These are phyloP conservation scores for Vigna angularis DNA, from an alignment of 306 rosid species.

Conservation along the genomic window DNA sequence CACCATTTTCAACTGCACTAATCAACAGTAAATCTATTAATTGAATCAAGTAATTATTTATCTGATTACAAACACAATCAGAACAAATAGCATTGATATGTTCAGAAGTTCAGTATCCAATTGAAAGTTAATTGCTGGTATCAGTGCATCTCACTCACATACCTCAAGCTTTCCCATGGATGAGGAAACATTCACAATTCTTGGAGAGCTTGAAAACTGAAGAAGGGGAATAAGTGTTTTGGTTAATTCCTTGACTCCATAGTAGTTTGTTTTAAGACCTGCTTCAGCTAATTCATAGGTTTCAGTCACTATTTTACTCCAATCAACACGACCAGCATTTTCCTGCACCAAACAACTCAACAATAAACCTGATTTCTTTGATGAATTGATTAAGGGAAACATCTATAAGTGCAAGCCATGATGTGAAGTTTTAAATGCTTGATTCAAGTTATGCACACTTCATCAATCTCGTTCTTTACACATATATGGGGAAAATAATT, in stretches of 20 bases:
- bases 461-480: background rate
- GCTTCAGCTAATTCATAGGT: slow-evolving; percentile 47
- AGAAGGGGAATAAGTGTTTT: slow-evolving; percentile 64
- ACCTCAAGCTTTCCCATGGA: slow-evolving; percentile 49
- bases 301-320: slow-evolving; percentile 35
- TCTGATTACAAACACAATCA: background rate
- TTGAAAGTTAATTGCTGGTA: background rate
- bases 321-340: slow-evolving; percentile 9
- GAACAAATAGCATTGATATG: background rate
- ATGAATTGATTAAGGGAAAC: background rate
- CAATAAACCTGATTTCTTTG: background rate
- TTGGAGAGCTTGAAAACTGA: slow-evolving; percentile 63
- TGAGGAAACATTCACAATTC: slow-evolving; percentile 62
- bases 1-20: background rate
- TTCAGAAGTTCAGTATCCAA: background rate
- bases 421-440: background rate
- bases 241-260: slow-evolving; percentile 55
- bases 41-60: background rate
- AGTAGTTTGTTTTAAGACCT: slow-evolving; percentile 59
- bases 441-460: background rate
- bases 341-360: background rate
- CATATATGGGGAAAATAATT: background rate
- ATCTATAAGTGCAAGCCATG: background rate
- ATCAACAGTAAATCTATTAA: background rate
- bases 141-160: slow-evolving; percentile 26